Percentiles rank a stretch among this genome's conserved stretches.
phyloP scores from a whole-genome alignment of 208 protist species.

The Trypanosoma boissoni region DNA sequence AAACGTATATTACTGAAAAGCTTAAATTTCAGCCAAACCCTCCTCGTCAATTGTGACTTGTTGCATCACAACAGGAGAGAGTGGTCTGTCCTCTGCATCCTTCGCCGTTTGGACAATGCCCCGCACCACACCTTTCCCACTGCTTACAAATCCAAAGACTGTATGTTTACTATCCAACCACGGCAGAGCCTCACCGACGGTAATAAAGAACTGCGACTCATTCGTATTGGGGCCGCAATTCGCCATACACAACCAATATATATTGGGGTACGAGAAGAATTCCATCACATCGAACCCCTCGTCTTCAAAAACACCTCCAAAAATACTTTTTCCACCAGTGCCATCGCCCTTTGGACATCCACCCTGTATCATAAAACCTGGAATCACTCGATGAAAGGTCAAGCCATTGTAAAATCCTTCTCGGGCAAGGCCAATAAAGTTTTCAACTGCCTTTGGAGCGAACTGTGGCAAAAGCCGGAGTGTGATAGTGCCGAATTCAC shows the following conservation, averaged over 20 bases:
- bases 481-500: constrained; percentile 48
- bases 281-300: constrained; percentile 71
- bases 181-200: constrained; percentile 40
- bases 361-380: constrained; percentile 94
- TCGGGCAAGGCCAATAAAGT: constrained; percentile 90
- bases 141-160: constrained; percentile 90
- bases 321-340: constrained; percentile 86
- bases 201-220: constrained; percentile 91
- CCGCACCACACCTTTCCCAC: constrained; percentile 58
- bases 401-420: constrained; percentile 93
- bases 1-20: too few species aligned
- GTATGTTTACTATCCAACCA: constrained; percentile 93
- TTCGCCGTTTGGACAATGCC: constrained; percentile 38
- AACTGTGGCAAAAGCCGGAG: constrained; percentile 91
- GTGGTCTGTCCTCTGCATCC: constrained; percentile 48
- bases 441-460: constrained; percentile 93
- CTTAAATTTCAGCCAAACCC: background rate
- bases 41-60: constrained; percentile 37
- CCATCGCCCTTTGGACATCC: constrained; percentile 92
- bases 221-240: constrained; percentile 85
- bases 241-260: constrained; percentile 84
- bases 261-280: constrained; percentile 53
- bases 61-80: constrained; percentile 56
- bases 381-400: constrained; percentile 95
- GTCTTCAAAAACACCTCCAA: constrained; percentile 91